Percentiles rank a stretch among this genome's conserved stretches.
Conservation (phyloP, 2,329 filamentous ascomycete genomes). For the Knoxdaviesia capensis region DNA sequence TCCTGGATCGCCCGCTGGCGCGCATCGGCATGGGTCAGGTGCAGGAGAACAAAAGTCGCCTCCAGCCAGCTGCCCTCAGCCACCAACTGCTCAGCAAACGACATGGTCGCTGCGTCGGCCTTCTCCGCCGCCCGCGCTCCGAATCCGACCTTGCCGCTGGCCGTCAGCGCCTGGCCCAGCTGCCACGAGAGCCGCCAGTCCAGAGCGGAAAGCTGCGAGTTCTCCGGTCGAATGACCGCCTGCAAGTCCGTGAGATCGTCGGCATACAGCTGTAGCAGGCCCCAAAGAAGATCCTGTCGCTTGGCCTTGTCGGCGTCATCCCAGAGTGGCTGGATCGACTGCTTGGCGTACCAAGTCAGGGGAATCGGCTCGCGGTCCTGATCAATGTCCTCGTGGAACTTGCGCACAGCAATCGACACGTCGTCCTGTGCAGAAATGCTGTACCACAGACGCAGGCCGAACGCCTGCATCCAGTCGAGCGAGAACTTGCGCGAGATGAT, state of each 20-base stretch:
- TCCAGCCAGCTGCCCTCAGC: conserved; percentile 46
- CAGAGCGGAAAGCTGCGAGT: conserved; percentile 53
- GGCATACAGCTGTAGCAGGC: conserved; percentile 64
- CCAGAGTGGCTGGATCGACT: conserved; percentile 37
- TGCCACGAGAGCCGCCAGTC: conserved; percentile 71
- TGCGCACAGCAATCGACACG: conserved; percentile 50
- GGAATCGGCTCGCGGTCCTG: conserved; percentile 54
- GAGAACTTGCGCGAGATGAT: conserved; percentile 66
- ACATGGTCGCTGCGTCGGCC: conserved; percentile 43
- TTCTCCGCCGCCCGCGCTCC: conserved; percentile 34
- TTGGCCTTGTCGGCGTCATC: conserved; percentile 33
- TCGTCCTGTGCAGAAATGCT: conserved; percentile 47
- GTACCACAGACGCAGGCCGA: conserved; percentile 84
- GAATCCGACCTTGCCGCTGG: conserved; percentile 28
- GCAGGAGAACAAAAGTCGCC: conserved; percentile 58
- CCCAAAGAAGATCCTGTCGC: conserved; percentile 69
- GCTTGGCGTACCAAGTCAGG: conserved; percentile 47
- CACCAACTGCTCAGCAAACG: conserved; percentile 44
- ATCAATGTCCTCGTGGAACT: conserved; percentile 54
- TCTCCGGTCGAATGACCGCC: conserved; percentile 54
- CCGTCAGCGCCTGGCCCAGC: conserved; percentile 46
- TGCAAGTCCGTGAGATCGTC: conserved; percentile 38
- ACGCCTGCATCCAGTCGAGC: conserved; percentile 83
- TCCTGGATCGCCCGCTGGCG: conserved; percentile 51
- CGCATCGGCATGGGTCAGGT: conserved; percentile 42